Percentiles rank a stretch among this genome's conserved stretches.
phyloP scores from a whole-genome alignment of 352 stramenopile genomes.

The Phytophthora multivora region DNA sequence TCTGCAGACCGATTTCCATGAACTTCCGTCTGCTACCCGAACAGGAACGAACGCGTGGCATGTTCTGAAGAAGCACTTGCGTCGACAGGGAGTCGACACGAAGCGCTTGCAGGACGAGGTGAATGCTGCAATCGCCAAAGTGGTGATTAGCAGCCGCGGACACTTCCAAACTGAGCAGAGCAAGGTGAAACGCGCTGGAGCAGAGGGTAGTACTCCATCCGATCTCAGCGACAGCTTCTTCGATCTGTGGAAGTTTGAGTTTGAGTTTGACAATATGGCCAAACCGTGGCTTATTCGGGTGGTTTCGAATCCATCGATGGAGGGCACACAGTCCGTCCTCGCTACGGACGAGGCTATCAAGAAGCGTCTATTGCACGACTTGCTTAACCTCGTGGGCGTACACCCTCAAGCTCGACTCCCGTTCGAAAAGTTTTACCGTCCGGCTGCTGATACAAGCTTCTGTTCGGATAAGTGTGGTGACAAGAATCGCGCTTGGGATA shows the following conservation, averaged over 20 bases:
- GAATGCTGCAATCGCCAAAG: conserved; percentile 63
- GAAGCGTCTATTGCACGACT: conserved; percentile 61
- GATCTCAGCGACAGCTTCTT: conserved; percentile 87
- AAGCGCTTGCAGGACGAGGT: conserved; percentile 68
- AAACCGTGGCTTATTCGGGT: conserved; percentile 96
- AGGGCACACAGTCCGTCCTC: conserved; percentile 49
- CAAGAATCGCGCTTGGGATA: conserved; percentile 64
- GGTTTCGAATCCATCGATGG: conserved; percentile 68
- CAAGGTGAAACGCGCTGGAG: conserved; percentile 50
- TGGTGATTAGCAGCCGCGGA: conserved; percentile 61
- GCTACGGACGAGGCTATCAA: conserved; percentile 77
- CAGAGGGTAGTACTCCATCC: conserved; percentile 30
- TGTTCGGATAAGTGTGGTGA: conserved; percentile 71
- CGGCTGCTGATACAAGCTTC: conserved; percentile 42
- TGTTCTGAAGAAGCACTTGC: conserved; percentile 71
- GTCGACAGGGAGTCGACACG: conserved; percentile 62
- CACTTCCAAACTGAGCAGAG: conserved; percentile 51
- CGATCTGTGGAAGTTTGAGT: conserved; percentile 95
- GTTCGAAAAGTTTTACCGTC: conserved; percentile 69
- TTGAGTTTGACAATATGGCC: conserved; percentile 93
- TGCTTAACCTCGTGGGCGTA: conserved; percentile 72
- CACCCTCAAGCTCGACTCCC: conserved; percentile 59
- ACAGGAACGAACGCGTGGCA: conserved; percentile 72
- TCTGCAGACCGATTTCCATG: conserved; percentile 62
- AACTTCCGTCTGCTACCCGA: conserved; percentile 57